Evolutionary conservation across 23 red algal species (phyloP).

Genomic region (Gracilaria gracilis): DNA sequence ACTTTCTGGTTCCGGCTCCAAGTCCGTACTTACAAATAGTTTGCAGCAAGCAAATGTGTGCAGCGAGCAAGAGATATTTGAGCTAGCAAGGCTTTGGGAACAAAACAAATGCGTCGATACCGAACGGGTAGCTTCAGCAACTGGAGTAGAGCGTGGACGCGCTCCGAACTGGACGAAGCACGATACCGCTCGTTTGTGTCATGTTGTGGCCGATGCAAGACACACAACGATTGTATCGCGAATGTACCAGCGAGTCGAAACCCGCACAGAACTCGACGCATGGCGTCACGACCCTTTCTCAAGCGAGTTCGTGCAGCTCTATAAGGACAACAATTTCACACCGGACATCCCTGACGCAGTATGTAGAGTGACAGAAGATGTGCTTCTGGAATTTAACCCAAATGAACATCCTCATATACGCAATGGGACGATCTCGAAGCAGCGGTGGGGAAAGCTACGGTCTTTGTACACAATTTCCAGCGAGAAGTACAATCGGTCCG

Average conservation of each 20-base stretch:
- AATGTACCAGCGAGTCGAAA: slow-evolving; percentile 7
- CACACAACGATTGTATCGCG: not conserved
- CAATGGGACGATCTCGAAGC: not conserved
- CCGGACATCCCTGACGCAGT: not conserved
- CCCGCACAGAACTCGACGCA: not conserved
- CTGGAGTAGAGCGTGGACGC: not conserved
- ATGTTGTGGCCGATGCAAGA: slow-evolving; percentile 27
- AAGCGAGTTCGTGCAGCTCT: not conserved
- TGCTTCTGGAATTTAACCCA: not conserved
- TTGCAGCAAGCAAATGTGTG: no score
- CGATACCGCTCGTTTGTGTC: slow-evolving; percentile 14
- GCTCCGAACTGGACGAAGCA: slow-evolving; percentile 23
- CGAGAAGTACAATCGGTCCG: slow-evolving; percentile 19
- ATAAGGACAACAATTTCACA: not conserved
- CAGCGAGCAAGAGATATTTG: no score
- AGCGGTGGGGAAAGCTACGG: slow-evolving; percentile 20
- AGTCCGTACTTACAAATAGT: no score
- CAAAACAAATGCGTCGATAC: no score
- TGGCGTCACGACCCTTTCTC: slow-evolving; percentile 3
- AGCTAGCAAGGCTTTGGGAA: no score
- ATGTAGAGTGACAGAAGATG: not conserved
- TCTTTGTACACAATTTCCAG: not conserved
- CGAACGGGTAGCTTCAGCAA: slow-evolving; percentile 10
- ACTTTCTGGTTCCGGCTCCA: no score
- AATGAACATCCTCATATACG: not conserved